Percentiles rank a stretch among this genome's conserved stretches.
Conservation (phyloP, 163 green algal species). For the Scenedesmus sp. region DNA sequence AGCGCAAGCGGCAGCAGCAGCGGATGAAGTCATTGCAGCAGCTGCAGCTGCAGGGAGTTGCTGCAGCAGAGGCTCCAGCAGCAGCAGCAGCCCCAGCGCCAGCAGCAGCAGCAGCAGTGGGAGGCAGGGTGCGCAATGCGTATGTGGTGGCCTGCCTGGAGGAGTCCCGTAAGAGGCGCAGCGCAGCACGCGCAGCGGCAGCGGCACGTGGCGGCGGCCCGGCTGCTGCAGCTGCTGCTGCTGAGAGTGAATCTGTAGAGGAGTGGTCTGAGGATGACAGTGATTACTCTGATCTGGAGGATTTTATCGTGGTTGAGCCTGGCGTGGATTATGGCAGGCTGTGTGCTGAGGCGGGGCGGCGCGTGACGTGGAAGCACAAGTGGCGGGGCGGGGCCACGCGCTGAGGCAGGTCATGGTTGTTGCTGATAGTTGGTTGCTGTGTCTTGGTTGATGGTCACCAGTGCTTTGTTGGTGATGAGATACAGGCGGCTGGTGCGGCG, state of each 20-base stretch:
- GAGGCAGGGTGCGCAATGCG: conserved; percentile 24
- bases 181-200: not conserved
- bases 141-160: conserved; percentile 34
- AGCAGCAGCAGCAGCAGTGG: conserved; percentile 26
- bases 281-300: conserved; percentile 45
- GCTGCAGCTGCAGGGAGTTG: not conserved
- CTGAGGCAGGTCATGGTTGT: not conserved
- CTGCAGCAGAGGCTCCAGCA: conserved; percentile 5
- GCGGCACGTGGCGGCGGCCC: not conserved
- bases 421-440: not conserved
- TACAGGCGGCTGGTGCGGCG: no score
- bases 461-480: no score
- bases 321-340: conserved; percentile 2
- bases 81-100: conserved; percentile 17
- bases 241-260: not conserved
- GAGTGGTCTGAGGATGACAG: not conserved
- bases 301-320: conserved; percentile 38
- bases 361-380: conserved; percentile 15
- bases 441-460: not conserved
- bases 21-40: not conserved
- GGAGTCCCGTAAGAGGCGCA: not conserved
- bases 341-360: conserved; percentile 11
- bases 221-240: not conserved
- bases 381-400: not conserved
- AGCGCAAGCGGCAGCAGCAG: not conserved